phyloP scores from a whole-genome alignment of 495 filamentous ascomycete genomes.

The Cenococcum geophilum region DNA sequence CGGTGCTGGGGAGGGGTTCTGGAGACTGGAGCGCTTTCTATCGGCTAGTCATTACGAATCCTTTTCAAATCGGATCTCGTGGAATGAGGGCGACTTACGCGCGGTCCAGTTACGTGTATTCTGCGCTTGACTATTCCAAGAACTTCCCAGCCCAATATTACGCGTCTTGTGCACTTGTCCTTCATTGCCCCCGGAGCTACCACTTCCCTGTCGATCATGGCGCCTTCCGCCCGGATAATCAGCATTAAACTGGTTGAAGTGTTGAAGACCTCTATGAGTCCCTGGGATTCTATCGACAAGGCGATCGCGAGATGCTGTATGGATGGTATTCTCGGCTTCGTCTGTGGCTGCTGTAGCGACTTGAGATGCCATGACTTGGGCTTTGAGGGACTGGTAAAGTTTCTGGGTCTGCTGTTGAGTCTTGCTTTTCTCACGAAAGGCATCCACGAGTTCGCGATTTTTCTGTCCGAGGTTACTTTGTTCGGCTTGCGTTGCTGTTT shows the following conservation, averaged over 20 bases:
- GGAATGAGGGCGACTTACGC: neutral
- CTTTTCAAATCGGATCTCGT: neutral
- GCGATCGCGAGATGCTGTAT: conserved; percentile 27
- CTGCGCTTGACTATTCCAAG: conserved; percentile 6
- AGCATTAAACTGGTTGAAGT: conserved; percentile 25
- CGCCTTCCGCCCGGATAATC: conserved; percentile 29
- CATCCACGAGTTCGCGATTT: conserved; percentile 66
- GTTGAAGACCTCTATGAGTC: conserved; percentile 8
- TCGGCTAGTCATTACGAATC: neutral
- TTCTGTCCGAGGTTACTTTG: conserved; percentile 65
- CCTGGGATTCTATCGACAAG: conserved; percentile 30
- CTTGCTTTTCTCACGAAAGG: conserved; percentile 65
- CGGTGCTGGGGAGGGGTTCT: conserved; percentile 26
- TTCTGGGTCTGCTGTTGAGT: conserved; percentile 74
- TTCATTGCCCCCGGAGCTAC: conserved; percentile 40
- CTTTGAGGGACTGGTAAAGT: conserved; percentile 77
- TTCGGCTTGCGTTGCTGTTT: conserved; percentile 56
- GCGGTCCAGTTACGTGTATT: neutral
- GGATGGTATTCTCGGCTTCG: conserved; percentile 54
- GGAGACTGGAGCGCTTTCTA: conserved; percentile 22
- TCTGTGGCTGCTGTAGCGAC: conserved; percentile 66
- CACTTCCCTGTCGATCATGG: conserved; percentile 46
- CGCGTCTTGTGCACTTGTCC: neutral
- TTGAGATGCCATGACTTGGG: conserved; percentile 60
- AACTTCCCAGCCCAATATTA: neutral